Percentiles rank a stretch among this genome's conserved stretches.
These are phyloP conservation scores for Cercospora canescens DNA, from an alignment of 2,329 filamentous ascomycete genomes.

Conservation along the genomic window DNA sequence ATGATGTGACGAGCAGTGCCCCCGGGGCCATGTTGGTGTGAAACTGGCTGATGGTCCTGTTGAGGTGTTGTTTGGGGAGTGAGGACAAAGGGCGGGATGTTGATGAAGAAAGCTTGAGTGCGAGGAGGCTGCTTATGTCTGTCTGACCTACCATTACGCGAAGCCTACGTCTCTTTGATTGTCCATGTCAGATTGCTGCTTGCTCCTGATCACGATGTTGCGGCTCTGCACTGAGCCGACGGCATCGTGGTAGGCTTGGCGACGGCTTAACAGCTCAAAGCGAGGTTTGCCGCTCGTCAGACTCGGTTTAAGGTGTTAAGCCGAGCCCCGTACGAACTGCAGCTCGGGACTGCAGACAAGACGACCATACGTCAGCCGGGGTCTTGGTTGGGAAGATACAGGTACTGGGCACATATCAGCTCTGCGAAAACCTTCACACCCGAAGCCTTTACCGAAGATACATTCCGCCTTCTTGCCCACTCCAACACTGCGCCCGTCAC, in stretches of 20 bases:
- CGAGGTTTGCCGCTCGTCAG: neutral
- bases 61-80: neutral
- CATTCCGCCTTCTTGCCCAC: neutral
- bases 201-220: conserved; percentile 2
- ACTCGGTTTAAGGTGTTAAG: conserved; percentile 9
- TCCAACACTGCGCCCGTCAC: neutral
- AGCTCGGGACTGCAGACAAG: neutral
- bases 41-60: neutral
- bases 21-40: conserved; percentile 41
- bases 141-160: neutral
- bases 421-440: neutral
- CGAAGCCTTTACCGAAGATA: neutral
- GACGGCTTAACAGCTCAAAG: neutral
- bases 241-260: neutral
- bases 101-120: neutral
- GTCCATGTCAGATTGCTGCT: conserved; percentile 10
- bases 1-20: conserved; percentile 31
- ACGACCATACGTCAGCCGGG: conserved; percentile 4
- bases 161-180: neutral
- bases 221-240: conserved; percentile 7
- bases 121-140: conserved; percentile 12
- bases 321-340: neutral
- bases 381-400: neutral
- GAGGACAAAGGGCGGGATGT: neutral
- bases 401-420: neutral